Base-by-base conservation (phyloP, 306 rosid genomes). In the Leucaena leucocephala region DNA sequence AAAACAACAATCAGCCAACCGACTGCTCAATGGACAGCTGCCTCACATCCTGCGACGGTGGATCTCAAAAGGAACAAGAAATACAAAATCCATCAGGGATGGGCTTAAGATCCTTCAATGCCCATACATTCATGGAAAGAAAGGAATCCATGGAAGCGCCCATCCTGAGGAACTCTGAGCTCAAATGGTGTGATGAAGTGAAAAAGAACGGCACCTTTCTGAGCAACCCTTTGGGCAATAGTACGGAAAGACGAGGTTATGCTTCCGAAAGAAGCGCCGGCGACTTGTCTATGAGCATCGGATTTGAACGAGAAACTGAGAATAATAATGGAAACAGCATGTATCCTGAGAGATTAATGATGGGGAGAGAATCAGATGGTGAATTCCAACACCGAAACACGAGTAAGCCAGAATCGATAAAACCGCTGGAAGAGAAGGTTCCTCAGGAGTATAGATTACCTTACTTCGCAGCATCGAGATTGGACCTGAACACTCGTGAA, bases 11-110 rank as follows among this genome's bases (percentile, higher is more conserved):
- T 84, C 88, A 86, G 61, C 90, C 87, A 45, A 79, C 79, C 3
- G 93, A 93, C 75, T 90, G 91, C 69, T 90, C 97, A 3, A 78
- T 91, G 80, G 95, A 93, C 70, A 93, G 95, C 79, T 93, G 97
- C 83, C 81, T 91, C 64, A 91, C 97, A 42, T 89, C 89, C 17
- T 83, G 90, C n/a, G 94, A 93, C 69, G 62, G 40, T 21, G 93
- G 85, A 45, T 74, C 91, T 68, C 91, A 82, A 70, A 89, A 85
- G 81, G 91, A 92, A 33, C 91, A 84, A 67, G 89, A 86, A 49
- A 84, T 80, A 19, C 88, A 86, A 62, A 87, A 80, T 61, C 85
- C 71, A 40, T 14, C 22, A 36, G 87, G 84, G 14, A 80, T 84
- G 44, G 79, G 75, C 40, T 54, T 86, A 79, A 79, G 89, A 78